A percentile compares a stretch with the other conserved stretches of the same genome.
phyloP scores from a whole-genome alignment of 495 filamentous ascomycete genomes.

The Lentithecium fluviatile region DNA sequence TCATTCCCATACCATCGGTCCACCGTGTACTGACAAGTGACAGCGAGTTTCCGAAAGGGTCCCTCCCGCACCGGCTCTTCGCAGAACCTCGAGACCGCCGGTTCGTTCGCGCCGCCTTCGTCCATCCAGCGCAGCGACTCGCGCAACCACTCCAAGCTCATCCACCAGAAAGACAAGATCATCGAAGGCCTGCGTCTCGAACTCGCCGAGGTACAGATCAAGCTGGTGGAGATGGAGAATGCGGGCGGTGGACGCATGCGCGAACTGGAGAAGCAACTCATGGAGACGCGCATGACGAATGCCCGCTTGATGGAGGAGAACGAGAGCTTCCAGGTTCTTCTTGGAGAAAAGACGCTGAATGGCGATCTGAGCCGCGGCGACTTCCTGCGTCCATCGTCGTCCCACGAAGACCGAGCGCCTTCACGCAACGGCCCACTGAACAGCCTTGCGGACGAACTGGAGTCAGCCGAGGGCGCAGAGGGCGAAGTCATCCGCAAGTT shows the following conservation, averaged over 20 bases:
- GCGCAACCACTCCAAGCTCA: conserved; percentile 78
- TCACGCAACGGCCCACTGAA: conserved; percentile 42
- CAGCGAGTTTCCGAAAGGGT: conserved; percentile 39
- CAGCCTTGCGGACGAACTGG: conserved; percentile 88
- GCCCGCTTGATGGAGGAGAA: conserved; percentile 97
- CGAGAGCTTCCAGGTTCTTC: conserved; percentile 92
- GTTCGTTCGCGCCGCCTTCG: conserved; percentile 85
- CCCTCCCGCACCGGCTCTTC: conserved; percentile 32
- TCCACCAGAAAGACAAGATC: conserved; percentile 92
- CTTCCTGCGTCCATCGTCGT: conserved; percentile 59
- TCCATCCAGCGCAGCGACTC: conserved; percentile 77
- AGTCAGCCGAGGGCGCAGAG: conserved; percentile 45
- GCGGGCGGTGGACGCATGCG: conserved; percentile 78
- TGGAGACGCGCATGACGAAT: conserved; percentile 91
- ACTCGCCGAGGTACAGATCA: conserved; percentile 91
- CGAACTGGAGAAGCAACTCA: conserved; percentile 81
- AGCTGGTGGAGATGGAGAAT: conserved; percentile 91
- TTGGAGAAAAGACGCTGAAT: conserved; percentile 89
- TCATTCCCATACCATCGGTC: neutral
- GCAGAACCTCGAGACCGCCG: conserved; percentile 36
- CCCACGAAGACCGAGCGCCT: conserved; percentile 32
- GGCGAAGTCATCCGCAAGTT: conserved; percentile 52
- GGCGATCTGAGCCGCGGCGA: conserved; percentile 87
- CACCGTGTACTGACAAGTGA: conserved; percentile 16
- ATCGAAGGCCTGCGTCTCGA: conserved; percentile 91